phyloP scores from a whole-genome alignment of 2,329 filamentous ascomycete genomes.

The Apiospora phragmitis region DNA sequence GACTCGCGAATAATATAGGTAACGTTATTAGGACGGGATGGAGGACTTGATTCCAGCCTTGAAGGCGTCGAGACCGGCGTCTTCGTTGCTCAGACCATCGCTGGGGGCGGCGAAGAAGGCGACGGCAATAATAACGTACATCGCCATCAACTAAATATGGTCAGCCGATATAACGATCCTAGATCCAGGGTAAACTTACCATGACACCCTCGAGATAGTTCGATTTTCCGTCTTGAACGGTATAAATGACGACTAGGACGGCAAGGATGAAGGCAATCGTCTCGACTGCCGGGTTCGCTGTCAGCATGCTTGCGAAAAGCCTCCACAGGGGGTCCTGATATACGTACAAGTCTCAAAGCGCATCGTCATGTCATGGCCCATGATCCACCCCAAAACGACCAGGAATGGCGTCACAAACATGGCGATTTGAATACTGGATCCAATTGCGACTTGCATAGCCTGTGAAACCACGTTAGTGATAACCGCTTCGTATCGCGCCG shows the following conservation, averaged over 20 bases:
- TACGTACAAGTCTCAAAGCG: conserved; percentile 70
- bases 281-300: conserved; percentile 50
- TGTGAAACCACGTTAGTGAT: conserved; percentile 29
- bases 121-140: conserved; percentile 62
- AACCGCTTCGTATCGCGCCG: neutral
- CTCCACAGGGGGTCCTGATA: neutral
- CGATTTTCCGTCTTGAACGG: conserved; percentile 77
- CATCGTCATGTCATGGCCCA: conserved; percentile 71
- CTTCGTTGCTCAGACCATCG: conserved; percentile 44
- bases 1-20: neutral
- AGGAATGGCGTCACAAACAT: conserved; percentile 79
- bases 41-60: neutral
- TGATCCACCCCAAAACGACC: conserved; percentile 77
- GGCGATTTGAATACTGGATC: conserved; percentile 80
- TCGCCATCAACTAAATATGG: conserved; percentile 40
- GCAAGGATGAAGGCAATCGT: conserved; percentile 77
- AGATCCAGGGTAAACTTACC: conserved; percentile 40
- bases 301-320: conserved; percentile 21
- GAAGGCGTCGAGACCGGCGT: conserved; percentile 7
- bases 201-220: conserved; percentile 85
- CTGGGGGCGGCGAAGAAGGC: conserved; percentile 59
- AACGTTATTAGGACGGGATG: conserved; percentile 15
- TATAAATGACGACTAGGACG: conserved; percentile 74
- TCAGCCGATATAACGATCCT: neutral
- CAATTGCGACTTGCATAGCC: conserved; percentile 79